These are phyloP conservation scores for Fusarium solani-melongenae DNA, from an alignment of 2,329 filamentous ascomycete species.

Conservation along the genomic window DNA sequence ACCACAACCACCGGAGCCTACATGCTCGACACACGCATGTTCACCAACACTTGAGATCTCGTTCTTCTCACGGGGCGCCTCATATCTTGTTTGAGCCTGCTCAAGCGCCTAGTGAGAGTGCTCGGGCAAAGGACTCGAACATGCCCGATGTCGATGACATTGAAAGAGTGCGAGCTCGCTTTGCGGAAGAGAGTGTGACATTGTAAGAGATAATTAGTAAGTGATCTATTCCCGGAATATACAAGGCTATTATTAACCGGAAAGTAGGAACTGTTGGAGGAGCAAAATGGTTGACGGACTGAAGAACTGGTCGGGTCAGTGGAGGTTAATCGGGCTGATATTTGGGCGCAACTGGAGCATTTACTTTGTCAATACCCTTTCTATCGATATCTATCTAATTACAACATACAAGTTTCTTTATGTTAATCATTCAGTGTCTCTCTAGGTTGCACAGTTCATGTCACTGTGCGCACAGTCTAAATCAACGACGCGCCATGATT, in stretches of 20 bases:
- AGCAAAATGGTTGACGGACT: background rate
- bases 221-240: background rate
- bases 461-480: constrained; percentile 10
- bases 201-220: constrained; percentile 3
- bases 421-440: background rate
- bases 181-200: constrained; percentile 1
- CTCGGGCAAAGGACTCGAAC: background rate
- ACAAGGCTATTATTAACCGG: background rate
- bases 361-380: background rate
- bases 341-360: background rate
- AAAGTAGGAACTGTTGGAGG: background rate
- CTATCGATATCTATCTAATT: background rate
- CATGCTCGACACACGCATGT: constrained; percentile 51
- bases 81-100: constrained; percentile 18
- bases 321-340: background rate
- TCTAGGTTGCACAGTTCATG: constrained; percentile 8
- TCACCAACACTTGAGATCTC: constrained; percentile 35
- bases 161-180: constrained; percentile 1
- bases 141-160: background rate
- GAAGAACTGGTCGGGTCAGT: background rate
- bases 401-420: background rate
- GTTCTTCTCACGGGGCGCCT: background rate
- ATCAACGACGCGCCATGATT: constrained; percentile 15
- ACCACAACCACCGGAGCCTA: constrained; percentile 32
- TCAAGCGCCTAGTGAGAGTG: constrained; percentile 19